Conservation (phyloP, 1,284 basidiomycete genomes). For the Tilletiaria anomala region DNA sequence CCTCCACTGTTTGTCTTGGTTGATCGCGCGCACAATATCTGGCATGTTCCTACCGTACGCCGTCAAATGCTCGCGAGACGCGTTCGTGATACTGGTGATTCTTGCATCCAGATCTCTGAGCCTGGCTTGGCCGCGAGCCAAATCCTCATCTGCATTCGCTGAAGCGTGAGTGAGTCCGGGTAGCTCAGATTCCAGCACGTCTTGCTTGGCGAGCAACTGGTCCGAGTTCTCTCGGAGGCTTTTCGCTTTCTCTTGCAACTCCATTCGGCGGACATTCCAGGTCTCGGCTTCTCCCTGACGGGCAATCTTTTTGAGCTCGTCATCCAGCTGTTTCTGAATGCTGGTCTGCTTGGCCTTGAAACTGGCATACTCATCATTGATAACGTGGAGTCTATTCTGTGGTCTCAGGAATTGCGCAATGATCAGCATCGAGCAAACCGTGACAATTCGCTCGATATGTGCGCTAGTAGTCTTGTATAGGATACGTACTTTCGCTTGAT, state of each 20-base stretch:
- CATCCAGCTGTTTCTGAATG: conserved; percentile 3
- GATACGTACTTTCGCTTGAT: too few relatives aligned
- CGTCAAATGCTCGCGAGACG: conserved; percentile 4
- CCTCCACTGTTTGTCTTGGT: conserved; percentile 45
- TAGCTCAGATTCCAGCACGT: too few relatives aligned
- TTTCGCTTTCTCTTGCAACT: conserved; percentile 9
- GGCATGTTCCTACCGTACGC: conserved; percentile 28
- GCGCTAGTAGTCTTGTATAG: too few relatives aligned
- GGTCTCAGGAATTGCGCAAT: too few relatives aligned
- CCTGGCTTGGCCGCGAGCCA: neutral
- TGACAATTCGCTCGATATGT: too few relatives aligned
- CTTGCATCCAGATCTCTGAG: neutral
- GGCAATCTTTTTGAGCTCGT: conserved; percentile 1
- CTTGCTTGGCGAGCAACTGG: neutral
- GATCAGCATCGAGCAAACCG: too few relatives aligned
- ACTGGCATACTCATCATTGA: conserved; percentile 4
- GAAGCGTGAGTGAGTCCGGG: too few relatives aligned
- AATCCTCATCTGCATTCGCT: too few relatives aligned
- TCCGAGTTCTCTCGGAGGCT: conserved; percentile 9
- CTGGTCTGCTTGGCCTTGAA: neutral
- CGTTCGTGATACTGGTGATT: neutral
- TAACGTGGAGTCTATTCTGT: neutral
- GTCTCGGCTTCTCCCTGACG: neutral
- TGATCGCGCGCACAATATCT: conserved; percentile 39
- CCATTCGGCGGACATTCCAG: conserved; percentile 3